Conservation (phyloP, 2,329 filamentous ascomycete species). For the Colletotrichum magnum region DNA sequence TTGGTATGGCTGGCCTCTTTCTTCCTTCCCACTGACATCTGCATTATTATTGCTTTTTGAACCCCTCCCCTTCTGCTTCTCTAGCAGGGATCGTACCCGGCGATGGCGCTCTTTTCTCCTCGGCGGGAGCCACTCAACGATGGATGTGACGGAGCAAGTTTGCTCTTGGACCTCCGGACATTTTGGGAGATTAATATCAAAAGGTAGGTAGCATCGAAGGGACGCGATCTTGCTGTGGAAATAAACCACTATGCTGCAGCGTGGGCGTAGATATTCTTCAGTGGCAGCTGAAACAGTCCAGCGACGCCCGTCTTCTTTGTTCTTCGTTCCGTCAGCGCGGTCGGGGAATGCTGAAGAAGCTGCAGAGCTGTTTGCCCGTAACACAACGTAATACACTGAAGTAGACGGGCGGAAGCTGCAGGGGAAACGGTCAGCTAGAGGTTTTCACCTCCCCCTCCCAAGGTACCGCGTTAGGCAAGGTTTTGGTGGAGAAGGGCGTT, state of each 20-base stretch:
- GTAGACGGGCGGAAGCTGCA: not conserved
- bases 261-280: slow-evolving; percentile 9
- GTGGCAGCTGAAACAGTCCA: slow-evolving; percentile 13
- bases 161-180: slow-evolving; percentile 16
- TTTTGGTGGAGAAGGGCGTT: not conserved
- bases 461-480: not conserved
- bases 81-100: slow-evolving; percentile 9
- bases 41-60: slow-evolving; percentile 18
- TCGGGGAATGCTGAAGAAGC: not conserved
- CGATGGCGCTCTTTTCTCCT: slow-evolving; percentile 1
- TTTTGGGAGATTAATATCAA: not conserved
- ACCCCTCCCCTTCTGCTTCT: too few species aligned
- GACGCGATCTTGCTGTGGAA: not conserved
- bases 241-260: not conserved
- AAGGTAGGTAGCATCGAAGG: not conserved
- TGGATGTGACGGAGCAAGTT: slow-evolving; percentile 12
- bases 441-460: slow-evolving; percentile 3
- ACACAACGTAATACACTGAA: too few species aligned
- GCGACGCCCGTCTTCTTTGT: slow-evolving; percentile 24
- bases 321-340: slow-evolving; percentile 20
- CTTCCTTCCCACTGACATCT: slow-evolving; percentile 15
- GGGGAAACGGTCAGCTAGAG: slow-evolving; percentile 12
- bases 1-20: not conserved
- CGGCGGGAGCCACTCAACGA: slow-evolving; percentile 5
- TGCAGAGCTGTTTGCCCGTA: not conserved